These are phyloP conservation scores for Daedaleopsis nitida DNA, from an alignment of 768 basidiomycete genomes.

Conservation along the genomic window DNA sequence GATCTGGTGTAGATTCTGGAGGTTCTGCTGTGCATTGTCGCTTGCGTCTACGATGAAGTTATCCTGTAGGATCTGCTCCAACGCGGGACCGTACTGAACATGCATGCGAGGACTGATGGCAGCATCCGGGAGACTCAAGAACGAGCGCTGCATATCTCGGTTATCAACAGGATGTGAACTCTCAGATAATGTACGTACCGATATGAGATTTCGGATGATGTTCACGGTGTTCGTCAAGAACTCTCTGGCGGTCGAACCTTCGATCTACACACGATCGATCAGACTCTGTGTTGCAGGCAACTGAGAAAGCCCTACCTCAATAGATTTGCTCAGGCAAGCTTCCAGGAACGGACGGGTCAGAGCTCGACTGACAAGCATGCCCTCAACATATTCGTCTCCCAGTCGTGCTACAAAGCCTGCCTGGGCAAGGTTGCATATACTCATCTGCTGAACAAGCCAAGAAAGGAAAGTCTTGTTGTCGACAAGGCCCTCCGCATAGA, in stretches of 20 bases:
- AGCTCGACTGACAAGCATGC: constrained; percentile 65
- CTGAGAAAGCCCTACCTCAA: constrained; percentile 49
- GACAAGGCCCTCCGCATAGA: constrained; percentile 80
- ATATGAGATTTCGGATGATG: constrained; percentile 57
- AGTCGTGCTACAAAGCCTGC: constrained; percentile 73
- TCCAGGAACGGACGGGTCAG: constrained; percentile 71
- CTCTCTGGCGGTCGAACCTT: constrained; percentile 63
- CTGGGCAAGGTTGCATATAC: constrained; percentile 79
- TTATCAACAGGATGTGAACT: not conserved
- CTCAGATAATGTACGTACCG: constrained; percentile 43
- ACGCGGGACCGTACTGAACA: constrained; percentile 50
- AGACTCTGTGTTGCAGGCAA: not conserved
- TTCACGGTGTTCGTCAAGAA: constrained; percentile 55
- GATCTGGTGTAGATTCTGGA: constrained; percentile 44
- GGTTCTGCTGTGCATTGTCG: constrained; percentile 37
- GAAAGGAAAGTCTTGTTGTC: constrained; percentile 75
- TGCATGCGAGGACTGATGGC: constrained; percentile 76
- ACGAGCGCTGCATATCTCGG: constrained; percentile 54
- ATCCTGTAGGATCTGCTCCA: constrained; percentile 51
- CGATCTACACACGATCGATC: not conserved
- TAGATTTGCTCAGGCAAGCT: constrained; percentile 65
- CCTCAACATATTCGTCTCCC: constrained; percentile 80
- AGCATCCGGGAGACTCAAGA: constrained; percentile 71
- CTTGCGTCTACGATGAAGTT: constrained; percentile 32
- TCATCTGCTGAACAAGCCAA: constrained; percentile 81